These are phyloP conservation scores for California macrophylla DNA, from an alignment of 441 rosid species.

Conservation along the genomic window DNA sequence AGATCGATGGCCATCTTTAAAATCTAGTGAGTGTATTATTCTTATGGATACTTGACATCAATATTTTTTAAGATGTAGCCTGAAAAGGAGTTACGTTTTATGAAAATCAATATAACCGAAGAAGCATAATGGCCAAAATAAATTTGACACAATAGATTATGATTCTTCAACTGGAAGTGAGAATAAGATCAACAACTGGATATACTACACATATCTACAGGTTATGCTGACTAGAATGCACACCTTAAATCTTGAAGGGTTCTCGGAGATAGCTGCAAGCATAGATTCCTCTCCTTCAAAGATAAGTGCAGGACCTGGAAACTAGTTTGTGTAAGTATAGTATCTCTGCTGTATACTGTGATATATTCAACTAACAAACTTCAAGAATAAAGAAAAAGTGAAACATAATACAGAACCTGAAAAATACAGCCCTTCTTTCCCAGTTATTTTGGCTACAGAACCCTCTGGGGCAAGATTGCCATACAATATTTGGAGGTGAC, in stretches of 20 bases:
- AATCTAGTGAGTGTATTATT: background rate
- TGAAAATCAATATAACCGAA: background rate
- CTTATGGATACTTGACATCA: background rate
- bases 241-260: conserved; percentile 78
- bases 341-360: background rate
- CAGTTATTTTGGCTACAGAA: conserved; percentile 95
- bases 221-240: background rate
- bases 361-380: conserved; percentile 3
- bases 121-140: background rate
- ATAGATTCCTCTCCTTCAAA: conserved; percentile 95
- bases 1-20: too few relatives aligned
- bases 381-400: conserved; percentile 6
- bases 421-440: conserved; percentile 91
- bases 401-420: conserved; percentile 41
- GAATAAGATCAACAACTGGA: background rate
- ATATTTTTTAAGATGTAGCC: background rate
- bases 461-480: conserved; percentile 95
- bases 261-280: conserved; percentile 70
- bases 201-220: background rate
- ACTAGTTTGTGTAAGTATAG: conserved; percentile 10
- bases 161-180: background rate
- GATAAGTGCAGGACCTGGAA: conserved; percentile 87
- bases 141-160: background rate
- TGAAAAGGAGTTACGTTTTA: too few relatives aligned
- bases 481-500: conserved; percentile 70